These are phyloP conservation scores for Microthyrium microscopicum DNA, from an alignment of 2,329 filamentous ascomycete species.

Conservation along the genomic window DNA sequence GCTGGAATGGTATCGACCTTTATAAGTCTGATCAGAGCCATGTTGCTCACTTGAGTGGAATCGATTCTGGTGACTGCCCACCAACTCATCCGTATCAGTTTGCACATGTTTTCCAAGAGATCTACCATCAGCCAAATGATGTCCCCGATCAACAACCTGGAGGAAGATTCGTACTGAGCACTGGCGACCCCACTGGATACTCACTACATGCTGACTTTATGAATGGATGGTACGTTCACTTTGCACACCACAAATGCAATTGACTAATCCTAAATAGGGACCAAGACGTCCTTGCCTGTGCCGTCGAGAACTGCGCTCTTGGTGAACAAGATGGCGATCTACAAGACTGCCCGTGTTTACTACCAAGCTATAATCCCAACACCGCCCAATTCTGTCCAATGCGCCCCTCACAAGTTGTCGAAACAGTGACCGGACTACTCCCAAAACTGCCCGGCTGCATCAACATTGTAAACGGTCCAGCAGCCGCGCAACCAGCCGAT, in stretches of 20 bases:
- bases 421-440: slow-evolving; percentile 15
- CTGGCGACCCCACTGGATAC: slow-evolving; percentile 33
- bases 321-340: slow-evolving; percentile 18
- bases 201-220: slow-evolving; percentile 39
- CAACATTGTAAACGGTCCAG: slow-evolving; percentile 15
- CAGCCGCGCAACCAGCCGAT: slow-evolving; percentile 13
- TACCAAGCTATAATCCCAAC: slow-evolving; percentile 14
- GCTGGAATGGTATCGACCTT: slow-evolving; percentile 20
- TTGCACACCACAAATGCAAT: background rate
- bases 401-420: slow-evolving; percentile 15
- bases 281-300: slow-evolving; percentile 21
- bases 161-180: slow-evolving; percentile 28
- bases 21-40: slow-evolving; percentile 24
- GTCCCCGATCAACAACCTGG: slow-evolving; percentile 20
- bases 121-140: slow-evolving; percentile 16
- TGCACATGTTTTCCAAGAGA: slow-evolving; percentile 26
- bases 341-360: slow-evolving; percentile 18
- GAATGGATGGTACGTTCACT: slow-evolving; percentile 25
- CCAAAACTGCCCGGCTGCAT: slow-evolving; percentile 19
- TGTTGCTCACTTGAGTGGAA: slow-evolving; percentile 22
- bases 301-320: slow-evolving; percentile 21
- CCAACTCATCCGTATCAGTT: slow-evolving; percentile 21
- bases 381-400: slow-evolving; percentile 16
- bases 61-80: slow-evolving; percentile 27
- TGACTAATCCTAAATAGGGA: slow-evolving; percentile 12